A percentile compares a stretch with the other conserved stretches of the same genome.
These are phyloP conservation scores for Epicoccum nigrum DNA, from an alignment of 2,329 filamentous ascomycete species.

Conservation along the genomic window DNA sequence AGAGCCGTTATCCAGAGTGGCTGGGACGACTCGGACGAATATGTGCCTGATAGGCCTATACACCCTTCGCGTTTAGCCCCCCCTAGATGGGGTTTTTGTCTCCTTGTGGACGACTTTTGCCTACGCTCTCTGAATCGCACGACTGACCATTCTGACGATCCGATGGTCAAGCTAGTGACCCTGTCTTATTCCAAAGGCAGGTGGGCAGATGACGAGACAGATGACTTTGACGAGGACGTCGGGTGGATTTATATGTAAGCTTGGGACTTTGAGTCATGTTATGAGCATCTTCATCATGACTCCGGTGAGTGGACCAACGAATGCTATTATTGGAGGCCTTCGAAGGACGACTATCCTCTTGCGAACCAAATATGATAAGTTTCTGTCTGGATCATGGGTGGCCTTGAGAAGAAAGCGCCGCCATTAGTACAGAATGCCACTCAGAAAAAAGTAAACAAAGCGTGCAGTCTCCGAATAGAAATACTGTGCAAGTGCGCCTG, in stretches of 20 bases:
- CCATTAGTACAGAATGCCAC: too few species aligned
- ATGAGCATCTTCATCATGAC: background rate
- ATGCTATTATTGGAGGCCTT: background rate
- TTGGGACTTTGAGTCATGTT: background rate
- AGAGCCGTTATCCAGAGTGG: slow-evolving; percentile 15
- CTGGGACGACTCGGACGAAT: background rate
- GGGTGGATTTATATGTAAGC: slow-evolving; percentile 25
- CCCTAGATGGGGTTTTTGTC: slow-evolving; percentile 21
- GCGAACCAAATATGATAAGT: too few species aligned
- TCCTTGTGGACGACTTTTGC: slow-evolving; percentile 19
- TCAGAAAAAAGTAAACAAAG: too few species aligned
- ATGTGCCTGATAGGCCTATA: background rate
- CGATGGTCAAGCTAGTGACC: slow-evolving; percentile 13
- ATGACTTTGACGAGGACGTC: slow-evolving; percentile 19
- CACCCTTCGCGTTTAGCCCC: slow-evolving; percentile 16
- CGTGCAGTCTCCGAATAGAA: too few species aligned
- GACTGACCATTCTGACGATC: background rate
- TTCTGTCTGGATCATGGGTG: too few species aligned
- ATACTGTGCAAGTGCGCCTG: too few species aligned
- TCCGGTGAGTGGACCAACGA: background rate
- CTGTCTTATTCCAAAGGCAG: slow-evolving; percentile 5
- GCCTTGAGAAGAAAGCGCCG: too few species aligned
- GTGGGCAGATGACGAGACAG: slow-evolving; percentile 24
- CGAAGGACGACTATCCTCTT: background rate
- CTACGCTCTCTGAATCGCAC: background rate